Percentiles rank a stretch among this genome's conserved stretches.
These are phyloP conservation scores for Wickerhamiella dianesei DNA, from an alignment of 805 yeast genomes.

Conservation along the genomic window DNA sequence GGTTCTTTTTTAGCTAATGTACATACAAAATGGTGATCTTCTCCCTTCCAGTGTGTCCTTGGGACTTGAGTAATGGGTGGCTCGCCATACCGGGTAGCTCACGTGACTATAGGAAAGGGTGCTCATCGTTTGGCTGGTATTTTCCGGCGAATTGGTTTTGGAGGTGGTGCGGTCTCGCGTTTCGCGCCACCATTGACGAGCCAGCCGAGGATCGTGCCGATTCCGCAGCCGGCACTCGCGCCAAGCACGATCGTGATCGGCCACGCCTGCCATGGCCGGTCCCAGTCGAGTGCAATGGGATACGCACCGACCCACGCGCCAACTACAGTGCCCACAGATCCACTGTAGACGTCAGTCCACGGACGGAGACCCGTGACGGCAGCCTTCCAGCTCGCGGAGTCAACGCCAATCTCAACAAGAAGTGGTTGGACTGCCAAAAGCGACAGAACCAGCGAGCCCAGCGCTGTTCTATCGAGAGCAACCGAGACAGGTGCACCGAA, in stretches of 20 bases:
- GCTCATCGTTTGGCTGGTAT: not conserved
- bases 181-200: slow-evolving; percentile 2
- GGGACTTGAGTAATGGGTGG: too few relatives aligned
- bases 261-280: slow-evolving; percentile 93
- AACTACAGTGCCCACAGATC: slow-evolving; percentile 32
- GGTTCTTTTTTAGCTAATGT: not conserved
- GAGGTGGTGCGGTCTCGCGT: not conserved
- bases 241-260: slow-evolving; percentile 81
- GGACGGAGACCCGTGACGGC: slow-evolving; percentile 22
- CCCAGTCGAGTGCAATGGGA: slow-evolving; percentile 97
- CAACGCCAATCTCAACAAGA: slow-evolving; percentile 40
- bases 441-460: slow-evolving; percentile 50
- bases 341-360: slow-evolving; percentile 25
- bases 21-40: too few relatives aligned
- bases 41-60: too few relatives aligned
- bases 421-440: slow-evolving; percentile 49
- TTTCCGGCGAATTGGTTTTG: not conserved
- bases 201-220: slow-evolving; percentile 38
- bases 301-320: slow-evolving; percentile 91
- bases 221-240: slow-evolving; percentile 54
- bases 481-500: slow-evolving; percentile 72
- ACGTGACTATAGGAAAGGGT: not conserved
- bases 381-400: slow-evolving; percentile 34
- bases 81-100: too few relatives aligned
- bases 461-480: slow-evolving; percentile 39